Percentiles rank a stretch among this genome's conserved stretches.
These are phyloP conservation scores for Aphanomyces invadans DNA, from an alignment of 352 stramenopile genomes.

Conservation along the genomic window DNA sequence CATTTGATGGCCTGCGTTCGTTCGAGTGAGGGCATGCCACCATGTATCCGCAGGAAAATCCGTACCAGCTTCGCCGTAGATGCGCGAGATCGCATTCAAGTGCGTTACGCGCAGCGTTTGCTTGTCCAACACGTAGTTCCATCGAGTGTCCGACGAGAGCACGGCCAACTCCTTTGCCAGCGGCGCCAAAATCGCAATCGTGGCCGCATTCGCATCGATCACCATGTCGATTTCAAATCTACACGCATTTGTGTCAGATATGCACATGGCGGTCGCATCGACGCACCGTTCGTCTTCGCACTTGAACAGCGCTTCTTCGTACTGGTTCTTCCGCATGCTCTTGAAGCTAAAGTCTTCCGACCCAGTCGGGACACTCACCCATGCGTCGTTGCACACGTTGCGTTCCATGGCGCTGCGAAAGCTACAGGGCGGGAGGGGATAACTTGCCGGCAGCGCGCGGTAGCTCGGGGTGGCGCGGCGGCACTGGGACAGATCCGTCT, in stretches of 20 bases:
- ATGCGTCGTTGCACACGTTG: slow-evolving; percentile 93
- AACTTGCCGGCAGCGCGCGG: slow-evolving; percentile 93
- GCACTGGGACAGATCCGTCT: slow-evolving; percentile 88
- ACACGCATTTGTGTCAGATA: neutral
- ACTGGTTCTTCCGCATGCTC: slow-evolving; percentile 99
- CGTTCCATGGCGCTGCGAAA: slow-evolving; percentile 89
- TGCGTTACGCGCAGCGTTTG: slow-evolving; percentile 92
- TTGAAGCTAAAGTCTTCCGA: slow-evolving; percentile 98
- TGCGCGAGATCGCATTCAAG: slow-evolving; percentile 95
- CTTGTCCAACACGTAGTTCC: slow-evolving; percentile 92
- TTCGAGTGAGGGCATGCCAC: too few species aligned
- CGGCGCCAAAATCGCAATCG: slow-evolving; percentile 92
- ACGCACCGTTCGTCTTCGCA: slow-evolving; percentile 95
- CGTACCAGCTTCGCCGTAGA: slow-evolving; percentile 92
- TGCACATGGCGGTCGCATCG: too few species aligned
- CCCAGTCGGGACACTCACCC: slow-evolving; percentile 96
- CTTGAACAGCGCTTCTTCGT: slow-evolving; percentile 98
- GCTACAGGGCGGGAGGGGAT: slow-evolving; percentile 94
- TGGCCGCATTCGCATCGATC: slow-evolving; percentile 95
- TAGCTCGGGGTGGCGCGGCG: slow-evolving; percentile 94
- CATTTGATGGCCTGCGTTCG: slow-evolving; percentile 43
- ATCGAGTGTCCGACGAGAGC: slow-evolving; percentile 61
- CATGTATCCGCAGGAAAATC: slow-evolving; percentile 49
- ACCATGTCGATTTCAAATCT: slow-evolving; percentile 86
- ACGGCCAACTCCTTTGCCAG: slow-evolving; percentile 92